Evolutionary conservation across 169 alveolate species (phyloP), one percentile per base, ranked within the genome.

Genomic region (Cryptosporidium canis): DNA sequence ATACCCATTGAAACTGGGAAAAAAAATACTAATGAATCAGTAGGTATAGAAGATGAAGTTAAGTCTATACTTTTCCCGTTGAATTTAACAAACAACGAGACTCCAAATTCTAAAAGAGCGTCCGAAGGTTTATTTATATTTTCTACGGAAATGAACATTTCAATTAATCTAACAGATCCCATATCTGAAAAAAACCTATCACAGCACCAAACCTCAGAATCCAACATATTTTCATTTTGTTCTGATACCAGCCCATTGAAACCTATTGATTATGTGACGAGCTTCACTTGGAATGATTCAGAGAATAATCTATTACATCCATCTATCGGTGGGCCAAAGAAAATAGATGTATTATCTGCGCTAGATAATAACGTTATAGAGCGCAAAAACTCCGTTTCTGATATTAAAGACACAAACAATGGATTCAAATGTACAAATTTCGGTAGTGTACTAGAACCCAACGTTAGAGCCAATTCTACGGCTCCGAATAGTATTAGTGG

Each of bases 51-150:
- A 16, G 31, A 51, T 2, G 68, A 61, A 29, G n/a, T 61, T 6
- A 33, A 29, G 33, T 61, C 68, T 16, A 6, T 31, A 7, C 14
- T 61, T 31, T 61, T 61, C 31, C 24, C 68, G 33, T 61, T 61
- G 68, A 29, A 16, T 11, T 31, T 61, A 8, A 35, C 24, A 2
- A 61, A 61, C 11, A 61, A 61, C 14, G 68, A 61, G 8, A 61
- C 68, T 4, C 68, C 68, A 35, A 61, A 61, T n/a, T 61, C 68
- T 29, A 61, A 31, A n/a, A 61, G 29, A 31, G 68, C 68, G 5
- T 31, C 68, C 4, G 68, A 61, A 31, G 68, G 68, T n/a, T 12
- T 61, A 61, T 61, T 61, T 8, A 14, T 44, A 29, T 61, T 61
- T 27, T 61, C 68, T 29, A 61, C 68, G 0, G 68, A 61, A 29